Evolutionary conservation across 306 rosid genomes (phyloP).

Genomic region (Coriaria nepalensis): DNA sequence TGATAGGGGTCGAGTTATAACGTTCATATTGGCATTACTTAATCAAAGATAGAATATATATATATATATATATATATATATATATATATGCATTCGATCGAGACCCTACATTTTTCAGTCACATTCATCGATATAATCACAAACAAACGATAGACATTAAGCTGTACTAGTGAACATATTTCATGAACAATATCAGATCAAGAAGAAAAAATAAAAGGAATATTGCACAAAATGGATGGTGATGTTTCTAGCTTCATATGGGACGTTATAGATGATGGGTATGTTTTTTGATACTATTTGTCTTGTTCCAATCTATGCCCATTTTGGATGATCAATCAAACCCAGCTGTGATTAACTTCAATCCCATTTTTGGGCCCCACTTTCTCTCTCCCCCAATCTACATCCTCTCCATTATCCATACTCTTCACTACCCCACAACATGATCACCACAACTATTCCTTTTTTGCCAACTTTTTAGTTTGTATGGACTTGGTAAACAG

Average conservation of each 20-base stretch:
- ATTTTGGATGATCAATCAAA: slow-evolving; percentile 25
- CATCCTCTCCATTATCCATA: slow-evolving; percentile 22
- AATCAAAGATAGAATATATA: no score
- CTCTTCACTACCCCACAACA: slow-evolving; percentile 22
- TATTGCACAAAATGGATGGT: slow-evolving; percentile 15
- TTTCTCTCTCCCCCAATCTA: slow-evolving; percentile 9
- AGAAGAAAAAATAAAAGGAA: slow-evolving; percentile 26
- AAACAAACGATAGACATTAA: no score
- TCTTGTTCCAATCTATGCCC: slow-evolving; percentile 47
- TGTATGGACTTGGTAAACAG: no score
- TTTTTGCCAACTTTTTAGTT: no score
- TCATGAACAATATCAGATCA: slow-evolving; percentile 50
- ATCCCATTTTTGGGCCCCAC: slow-evolving; percentile 27
- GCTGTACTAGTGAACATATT: slow-evolving; percentile 10
- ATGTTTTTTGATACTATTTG: slow-evolving; percentile 26
- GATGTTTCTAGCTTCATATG: slow-evolving; percentile 29
- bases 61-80: no score
- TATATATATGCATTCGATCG: no score
- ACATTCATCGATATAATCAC: no score
- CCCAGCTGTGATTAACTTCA: slow-evolving; percentile 48
- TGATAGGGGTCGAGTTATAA: no score
- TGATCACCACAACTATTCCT: not conserved
- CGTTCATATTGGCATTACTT: no score
- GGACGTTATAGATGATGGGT: slow-evolving; percentile 40
- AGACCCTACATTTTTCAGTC: no score